Conservation (phyloP, 805 yeast species). For the Kazachstania viticola region DNA sequence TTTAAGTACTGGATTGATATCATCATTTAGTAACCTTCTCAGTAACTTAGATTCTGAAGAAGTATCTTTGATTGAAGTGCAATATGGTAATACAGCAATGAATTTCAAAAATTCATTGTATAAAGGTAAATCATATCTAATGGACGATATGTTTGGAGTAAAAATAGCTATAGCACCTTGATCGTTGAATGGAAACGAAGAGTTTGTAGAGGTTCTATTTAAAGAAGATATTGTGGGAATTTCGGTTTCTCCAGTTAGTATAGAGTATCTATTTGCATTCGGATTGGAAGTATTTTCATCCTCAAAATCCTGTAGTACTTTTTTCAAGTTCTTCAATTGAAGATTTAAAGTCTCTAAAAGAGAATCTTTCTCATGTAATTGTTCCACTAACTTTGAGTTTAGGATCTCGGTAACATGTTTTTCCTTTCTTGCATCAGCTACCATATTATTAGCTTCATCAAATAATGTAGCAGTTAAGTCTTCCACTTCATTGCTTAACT, state of each 20-base stretch:
- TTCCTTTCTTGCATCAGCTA: constrained; percentile 62
- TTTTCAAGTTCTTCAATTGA: constrained; percentile 59
- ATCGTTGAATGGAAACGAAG: constrained; percentile 6
- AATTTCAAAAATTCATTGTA: constrained; percentile 31
- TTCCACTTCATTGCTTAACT: constrained; percentile 63
- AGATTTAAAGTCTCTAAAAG: constrained; percentile 52
- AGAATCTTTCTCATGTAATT: constrained; percentile 57
- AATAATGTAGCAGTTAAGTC: constrained; percentile 68
- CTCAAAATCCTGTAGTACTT: constrained; percentile 42
- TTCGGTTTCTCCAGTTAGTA: constrained; percentile 6
- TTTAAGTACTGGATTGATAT: constrained; percentile 62
- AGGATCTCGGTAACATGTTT: constrained; percentile 47
- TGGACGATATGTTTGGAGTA: constrained; percentile 31
- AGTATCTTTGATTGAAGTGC: constrained; percentile 30
- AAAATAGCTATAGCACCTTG: constrained; percentile 18
- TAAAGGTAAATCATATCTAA: constrained; percentile 32
- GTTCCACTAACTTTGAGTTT: constrained; percentile 41
- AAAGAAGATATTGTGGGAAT: constrained; percentile 14
- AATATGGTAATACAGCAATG: constrained; percentile 25
- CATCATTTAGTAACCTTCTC: constrained; percentile 58
- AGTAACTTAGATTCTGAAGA: constrained; percentile 41
- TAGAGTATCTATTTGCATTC: constrained; percentile 7
- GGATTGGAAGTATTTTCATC: constrained; percentile 8
- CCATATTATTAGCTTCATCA: constrained; percentile 79
- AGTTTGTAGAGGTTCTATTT: constrained; percentile 8